A percentile compares a stretch with the other conserved stretches of the same genome.
phyloP scores from a whole-genome alignment of 331 rosid species.

The Cucumis variabilis region DNA sequence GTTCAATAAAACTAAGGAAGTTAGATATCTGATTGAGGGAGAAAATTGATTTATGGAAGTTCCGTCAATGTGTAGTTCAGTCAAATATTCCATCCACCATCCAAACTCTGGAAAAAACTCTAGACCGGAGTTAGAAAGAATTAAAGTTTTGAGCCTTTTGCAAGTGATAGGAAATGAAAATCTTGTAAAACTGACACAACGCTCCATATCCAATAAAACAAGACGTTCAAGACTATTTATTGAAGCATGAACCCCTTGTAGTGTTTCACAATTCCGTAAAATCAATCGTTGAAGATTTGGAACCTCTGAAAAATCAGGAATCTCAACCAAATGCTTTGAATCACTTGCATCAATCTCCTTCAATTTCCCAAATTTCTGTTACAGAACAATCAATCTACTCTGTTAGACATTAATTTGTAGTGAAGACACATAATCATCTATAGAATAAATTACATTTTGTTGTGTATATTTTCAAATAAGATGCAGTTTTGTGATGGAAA shows the following conservation, averaged over 20 bases:
- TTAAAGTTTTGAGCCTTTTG: neutral
- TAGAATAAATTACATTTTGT: neutral
- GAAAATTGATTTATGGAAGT: neutral
- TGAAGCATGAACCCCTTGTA: neutral
- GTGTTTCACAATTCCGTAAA: constrained; percentile 17
- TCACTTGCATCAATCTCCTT: neutral
- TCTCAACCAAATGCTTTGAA: neutral
- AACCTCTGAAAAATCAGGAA: neutral
- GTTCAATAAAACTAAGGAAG: neutral
- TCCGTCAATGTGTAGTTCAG: constrained; percentile 10
- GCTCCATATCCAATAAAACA: neutral
- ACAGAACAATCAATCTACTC: neutral
- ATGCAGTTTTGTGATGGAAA: neutral
- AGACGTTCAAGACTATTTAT: neutral
- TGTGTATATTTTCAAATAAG: no score
- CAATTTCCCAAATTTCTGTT: neutral
- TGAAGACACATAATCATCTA: neutral
- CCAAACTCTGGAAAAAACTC: constrained; percentile 2
- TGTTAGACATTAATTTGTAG: neutral
- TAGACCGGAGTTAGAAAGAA: neutral
- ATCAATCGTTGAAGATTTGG: constrained; percentile 21
- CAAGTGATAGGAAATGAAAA: neutral
- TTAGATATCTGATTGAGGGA: neutral
- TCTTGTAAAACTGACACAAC: neutral
- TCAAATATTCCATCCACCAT: neutral